These are phyloP conservation scores for Ananas comosus DNA, from an alignment of 176 grass and related monocot genomes.

Conservation along the genomic window DNA sequence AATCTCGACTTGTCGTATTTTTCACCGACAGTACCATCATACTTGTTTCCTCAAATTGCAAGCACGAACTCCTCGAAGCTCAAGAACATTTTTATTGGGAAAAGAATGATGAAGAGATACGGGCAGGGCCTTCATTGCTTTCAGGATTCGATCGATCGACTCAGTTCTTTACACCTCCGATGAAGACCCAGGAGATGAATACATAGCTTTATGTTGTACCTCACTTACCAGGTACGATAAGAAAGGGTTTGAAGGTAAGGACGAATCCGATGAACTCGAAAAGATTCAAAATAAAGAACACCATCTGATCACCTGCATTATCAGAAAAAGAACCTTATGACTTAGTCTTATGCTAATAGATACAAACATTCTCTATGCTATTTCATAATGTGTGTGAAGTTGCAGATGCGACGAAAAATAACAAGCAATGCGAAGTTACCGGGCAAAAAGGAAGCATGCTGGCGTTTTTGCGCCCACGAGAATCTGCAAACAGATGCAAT, in stretches of 20 bases:
- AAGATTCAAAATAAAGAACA: conserved; percentile 56
- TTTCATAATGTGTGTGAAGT: conserved; percentile 1
- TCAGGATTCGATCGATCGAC: background rate
- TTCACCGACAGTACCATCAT: background rate
- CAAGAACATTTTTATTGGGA: background rate
- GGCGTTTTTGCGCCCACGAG: conserved; percentile 78
- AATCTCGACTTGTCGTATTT: background rate
- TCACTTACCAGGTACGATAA: conserved; percentile 20
- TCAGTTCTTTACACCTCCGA: background rate
- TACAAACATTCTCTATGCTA: background rate
- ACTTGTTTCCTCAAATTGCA: background rate
- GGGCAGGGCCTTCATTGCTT: background rate
- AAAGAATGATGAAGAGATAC: background rate
- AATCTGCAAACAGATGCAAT: conserved; percentile 29
- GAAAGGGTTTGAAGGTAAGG: conserved; percentile 70
- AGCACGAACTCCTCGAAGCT: background rate
- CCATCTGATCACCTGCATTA: conserved; percentile 62
- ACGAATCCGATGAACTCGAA: conserved; percentile 40
- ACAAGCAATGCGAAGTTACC: conserved; percentile 16
- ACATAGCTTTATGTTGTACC: conserved; percentile 11
- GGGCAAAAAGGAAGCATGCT: conserved; percentile 57
- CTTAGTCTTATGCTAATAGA: too few species aligned
- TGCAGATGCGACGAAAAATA: background rate
- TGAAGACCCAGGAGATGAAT: too few species aligned
- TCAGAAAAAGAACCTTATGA: background rate